phyloP scores from a whole-genome alignment of 2,329 filamentous ascomycete genomes.

The Aspergillus hiratsukae region DNA sequence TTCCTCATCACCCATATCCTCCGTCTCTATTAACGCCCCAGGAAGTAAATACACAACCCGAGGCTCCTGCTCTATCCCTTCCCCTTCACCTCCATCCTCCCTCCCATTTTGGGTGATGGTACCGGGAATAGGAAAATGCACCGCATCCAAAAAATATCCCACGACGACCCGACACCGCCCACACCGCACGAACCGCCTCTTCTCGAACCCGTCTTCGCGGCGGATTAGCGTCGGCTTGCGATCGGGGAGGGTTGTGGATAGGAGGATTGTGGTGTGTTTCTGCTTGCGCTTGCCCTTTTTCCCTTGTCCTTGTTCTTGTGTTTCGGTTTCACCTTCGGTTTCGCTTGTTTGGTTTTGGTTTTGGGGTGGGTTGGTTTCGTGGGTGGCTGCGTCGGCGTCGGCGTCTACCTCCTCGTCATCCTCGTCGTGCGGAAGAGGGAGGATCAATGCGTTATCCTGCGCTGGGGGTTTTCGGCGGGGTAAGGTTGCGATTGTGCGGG shows the following conservation, averaged over 20 bases:
- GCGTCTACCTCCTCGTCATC: neutral
- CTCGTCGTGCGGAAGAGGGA: slow-evolving; percentile 46
- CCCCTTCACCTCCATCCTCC: neutral
- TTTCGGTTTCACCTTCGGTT: too few relatives aligned
- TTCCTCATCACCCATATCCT: slow-evolving; percentile 46
- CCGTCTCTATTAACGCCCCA: slow-evolving; percentile 55
- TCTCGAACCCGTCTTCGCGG: slow-evolving; percentile 63
- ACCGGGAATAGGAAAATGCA: slow-evolving; percentile 39
- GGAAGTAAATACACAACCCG: slow-evolving; percentile 58
- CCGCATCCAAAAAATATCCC: slow-evolving; percentile 58
- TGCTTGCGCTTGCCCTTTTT: slow-evolving; percentile 16
- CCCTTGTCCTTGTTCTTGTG: slow-evolving; percentile 8
- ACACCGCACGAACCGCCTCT: slow-evolving; percentile 57
- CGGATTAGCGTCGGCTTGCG: slow-evolving; percentile 49
- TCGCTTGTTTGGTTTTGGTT: too few relatives aligned
- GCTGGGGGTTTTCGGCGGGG: slow-evolving; percentile 49
- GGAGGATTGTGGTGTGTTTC: slow-evolving; percentile 45
- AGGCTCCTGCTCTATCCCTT: slow-evolving; percentile 20
- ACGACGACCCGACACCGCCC: slow-evolving; percentile 57
- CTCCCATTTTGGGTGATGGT: too few relatives aligned
- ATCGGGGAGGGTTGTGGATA: slow-evolving; percentile 48
- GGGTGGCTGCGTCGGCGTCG: neutral
- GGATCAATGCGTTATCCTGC: slow-evolving; percentile 54
- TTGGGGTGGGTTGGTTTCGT: slow-evolving; percentile 14
- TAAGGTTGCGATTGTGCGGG: slow-evolving; percentile 48